Evolutionary conservation across 306 rosid genomes (phyloP).

Genomic region (Alnus glutinosa): DNA sequence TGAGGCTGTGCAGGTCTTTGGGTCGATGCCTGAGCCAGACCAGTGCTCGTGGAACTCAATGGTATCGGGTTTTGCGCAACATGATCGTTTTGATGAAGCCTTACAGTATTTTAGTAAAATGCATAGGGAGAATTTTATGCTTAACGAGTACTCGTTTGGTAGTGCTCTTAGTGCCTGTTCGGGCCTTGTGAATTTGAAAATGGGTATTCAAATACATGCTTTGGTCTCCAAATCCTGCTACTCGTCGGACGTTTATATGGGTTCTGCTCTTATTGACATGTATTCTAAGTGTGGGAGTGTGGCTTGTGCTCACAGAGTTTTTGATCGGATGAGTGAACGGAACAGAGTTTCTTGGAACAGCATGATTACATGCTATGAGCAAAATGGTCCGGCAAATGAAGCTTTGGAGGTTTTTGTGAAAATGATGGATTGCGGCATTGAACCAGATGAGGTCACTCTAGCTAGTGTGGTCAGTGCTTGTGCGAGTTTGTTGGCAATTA

Average conservation of each 20-base stretch:
- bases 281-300: constrained; percentile 54
- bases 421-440: constrained; percentile 52
- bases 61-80: constrained; percentile 46
- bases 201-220: constrained; percentile 56
- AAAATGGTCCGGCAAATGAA: constrained; percentile 52
- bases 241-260: constrained; percentile 45
- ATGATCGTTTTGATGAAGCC: constrained; percentile 43
- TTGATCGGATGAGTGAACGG: constrained; percentile 51
- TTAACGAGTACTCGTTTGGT: constrained; percentile 51
- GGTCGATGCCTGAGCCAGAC: constrained; percentile 44
- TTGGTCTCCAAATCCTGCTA: constrained; percentile 37
- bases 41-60: constrained; percentile 66
- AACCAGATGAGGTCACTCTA: constrained; percentile 53
- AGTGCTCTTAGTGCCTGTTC: constrained; percentile 60
- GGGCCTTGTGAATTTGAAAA: constrained; percentile 42
- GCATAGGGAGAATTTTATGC: constrained; percentile 48
- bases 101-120: constrained; percentile 40
- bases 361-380: constrained; percentile 65
- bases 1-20: constrained; percentile 46
- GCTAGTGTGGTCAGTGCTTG: constrained; percentile 68
- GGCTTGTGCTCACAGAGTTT: constrained; percentile 47
- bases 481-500: constrained; percentile 46
- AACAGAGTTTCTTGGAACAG: constrained; percentile 64
- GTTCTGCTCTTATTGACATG: constrained; percentile 60
- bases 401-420: constrained; percentile 51